phyloP scores from a whole-genome alignment of 2,329 filamentous ascomycete genomes.

The Mycosphaerella sp. region DNA sequence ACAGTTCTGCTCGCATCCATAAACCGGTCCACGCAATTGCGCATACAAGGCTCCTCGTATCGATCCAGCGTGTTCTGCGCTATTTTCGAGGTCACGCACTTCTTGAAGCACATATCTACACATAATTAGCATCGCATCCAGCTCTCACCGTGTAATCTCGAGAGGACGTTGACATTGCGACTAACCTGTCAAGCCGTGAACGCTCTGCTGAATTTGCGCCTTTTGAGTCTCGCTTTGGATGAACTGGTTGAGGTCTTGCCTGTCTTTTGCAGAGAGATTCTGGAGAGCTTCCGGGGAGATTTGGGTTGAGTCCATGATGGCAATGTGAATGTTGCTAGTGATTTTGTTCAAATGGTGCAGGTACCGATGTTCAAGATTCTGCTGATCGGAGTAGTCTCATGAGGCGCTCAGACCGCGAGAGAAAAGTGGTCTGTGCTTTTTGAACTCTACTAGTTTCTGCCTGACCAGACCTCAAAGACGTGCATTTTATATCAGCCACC shows the following conservation, averaged over 20 bases:
- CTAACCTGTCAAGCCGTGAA: conserved; percentile 17
- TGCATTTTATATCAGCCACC: neutral
- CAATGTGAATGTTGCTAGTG: neutral
- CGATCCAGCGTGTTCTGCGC: conserved; percentile 66
- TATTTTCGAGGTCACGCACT: conserved; percentile 75
- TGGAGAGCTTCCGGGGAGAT: conserved; percentile 27
- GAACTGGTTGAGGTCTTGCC: conserved; percentile 81
- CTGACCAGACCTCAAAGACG: neutral
- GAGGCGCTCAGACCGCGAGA: neutral
- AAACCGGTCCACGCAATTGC: conserved; percentile 91
- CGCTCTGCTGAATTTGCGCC: conserved; percentile 55
- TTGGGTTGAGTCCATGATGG: conserved; percentile 27
- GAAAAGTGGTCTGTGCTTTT: neutral
- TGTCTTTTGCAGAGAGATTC: conserved; percentile 38
- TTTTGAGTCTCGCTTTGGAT: conserved; percentile 80
- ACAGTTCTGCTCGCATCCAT: conserved; percentile 81
- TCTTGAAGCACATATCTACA: conserved; percentile 67
- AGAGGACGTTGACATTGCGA: conserved; percentile 37
- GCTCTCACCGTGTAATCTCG: conserved; percentile 46
- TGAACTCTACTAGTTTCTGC: neutral
- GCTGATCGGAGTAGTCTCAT: neutral
- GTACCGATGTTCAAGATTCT: neutral
- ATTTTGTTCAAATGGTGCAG: neutral
- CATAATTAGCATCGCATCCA: conserved; percentile 3
- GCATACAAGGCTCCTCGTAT: conserved; percentile 73